Conservation (phyloP, 2,329 filamentous ascomycete genomes). For the Ambrosiella cleistominuta region DNA sequence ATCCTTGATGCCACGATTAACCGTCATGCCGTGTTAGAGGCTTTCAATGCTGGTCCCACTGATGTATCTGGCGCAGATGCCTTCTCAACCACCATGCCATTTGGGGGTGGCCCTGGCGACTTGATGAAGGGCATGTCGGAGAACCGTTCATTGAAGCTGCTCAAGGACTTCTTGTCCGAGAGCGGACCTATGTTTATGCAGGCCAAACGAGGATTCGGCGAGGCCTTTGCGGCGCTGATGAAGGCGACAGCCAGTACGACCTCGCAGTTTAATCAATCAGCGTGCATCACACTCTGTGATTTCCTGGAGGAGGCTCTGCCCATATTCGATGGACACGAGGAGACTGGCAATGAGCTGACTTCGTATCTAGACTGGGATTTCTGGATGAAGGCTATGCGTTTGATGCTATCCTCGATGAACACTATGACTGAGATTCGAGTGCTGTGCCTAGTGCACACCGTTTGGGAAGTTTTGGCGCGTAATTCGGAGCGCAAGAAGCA, state of each 20-base stretch:
- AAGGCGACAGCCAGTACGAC: constrained; percentile 59
- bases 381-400: constrained; percentile 65
- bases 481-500: constrained; percentile 49
- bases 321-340: constrained; percentile 35
- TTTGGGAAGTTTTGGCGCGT: constrained; percentile 56
- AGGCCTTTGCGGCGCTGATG: constrained; percentile 55
- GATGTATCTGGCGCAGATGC: constrained; percentile 44
- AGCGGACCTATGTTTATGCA: constrained; percentile 22
- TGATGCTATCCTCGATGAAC: constrained; percentile 68
- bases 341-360: constrained; percentile 21
- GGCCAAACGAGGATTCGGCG: constrained; percentile 53
- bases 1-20: constrained; percentile 73
- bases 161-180: constrained; percentile 58
- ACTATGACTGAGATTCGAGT: constrained; percentile 79
- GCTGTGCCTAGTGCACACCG: constrained; percentile 61
- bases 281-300: constrained; percentile 81
- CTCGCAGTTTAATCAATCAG: constrained; percentile 63
- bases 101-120: constrained; percentile 42
- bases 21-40: constrained; percentile 42
- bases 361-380: constrained; percentile 60
- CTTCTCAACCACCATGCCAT: constrained; percentile 40
- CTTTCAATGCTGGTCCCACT: constrained; percentile 24
- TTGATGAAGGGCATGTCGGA: constrained; percentile 70
- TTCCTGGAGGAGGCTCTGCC: constrained; percentile 68
- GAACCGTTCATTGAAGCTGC: constrained; percentile 64